Percentiles rank a stretch among this genome's conserved stretches.
These are phyloP conservation scores for Choiromyces venosus DNA, from an alignment of 495 filamentous ascomycete species.

Conservation along the genomic window DNA sequence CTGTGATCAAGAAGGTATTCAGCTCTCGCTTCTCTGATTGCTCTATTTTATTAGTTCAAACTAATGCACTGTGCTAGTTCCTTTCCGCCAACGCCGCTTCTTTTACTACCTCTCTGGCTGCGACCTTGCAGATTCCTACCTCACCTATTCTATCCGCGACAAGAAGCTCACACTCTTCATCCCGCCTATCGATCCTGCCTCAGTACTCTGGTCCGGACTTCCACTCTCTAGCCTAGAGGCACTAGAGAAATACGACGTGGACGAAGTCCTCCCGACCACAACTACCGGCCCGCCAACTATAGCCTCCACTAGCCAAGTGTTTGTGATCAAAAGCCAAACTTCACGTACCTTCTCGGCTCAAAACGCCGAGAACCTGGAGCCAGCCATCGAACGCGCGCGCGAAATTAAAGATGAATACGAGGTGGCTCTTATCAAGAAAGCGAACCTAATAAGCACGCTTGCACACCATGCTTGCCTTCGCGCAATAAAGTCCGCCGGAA, in stretches of 20 bases:
- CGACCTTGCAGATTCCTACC: slow-evolving; percentile 69
- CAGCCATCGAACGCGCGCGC: slow-evolving; percentile 69
- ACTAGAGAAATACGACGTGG: slow-evolving; percentile 70
- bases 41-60: neutral
- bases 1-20: slow-evolving; percentile 63
- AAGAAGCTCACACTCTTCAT: slow-evolving; percentile 82
- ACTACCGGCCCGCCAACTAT: slow-evolving; percentile 47
- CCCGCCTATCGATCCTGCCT: slow-evolving; percentile 77
- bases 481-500: slow-evolving; percentile 58
- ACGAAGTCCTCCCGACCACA: slow-evolving; percentile 62
- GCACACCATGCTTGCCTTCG: slow-evolving; percentile 69
- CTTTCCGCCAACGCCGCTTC: slow-evolving; percentile 69
- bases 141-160: slow-evolving; percentile 70
- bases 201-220: slow-evolving; percentile 93
- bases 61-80: slow-evolving; percentile 8
- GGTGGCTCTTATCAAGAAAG: slow-evolving; percentile 72
- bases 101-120: slow-evolving; percentile 97
- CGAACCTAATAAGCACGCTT: slow-evolving; percentile 71
- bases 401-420: slow-evolving; percentile 82
- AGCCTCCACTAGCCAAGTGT: slow-evolving; percentile 53
- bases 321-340: slow-evolving; percentile 66
- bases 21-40: neutral
- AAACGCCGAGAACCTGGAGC: slow-evolving; percentile 66
- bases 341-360: slow-evolving; percentile 52
- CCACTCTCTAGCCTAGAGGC: slow-evolving; percentile 74